phyloP scores from a whole-genome alignment of 1,139 yeast genomes.

The Sugiyamaella japonica region DNA sequence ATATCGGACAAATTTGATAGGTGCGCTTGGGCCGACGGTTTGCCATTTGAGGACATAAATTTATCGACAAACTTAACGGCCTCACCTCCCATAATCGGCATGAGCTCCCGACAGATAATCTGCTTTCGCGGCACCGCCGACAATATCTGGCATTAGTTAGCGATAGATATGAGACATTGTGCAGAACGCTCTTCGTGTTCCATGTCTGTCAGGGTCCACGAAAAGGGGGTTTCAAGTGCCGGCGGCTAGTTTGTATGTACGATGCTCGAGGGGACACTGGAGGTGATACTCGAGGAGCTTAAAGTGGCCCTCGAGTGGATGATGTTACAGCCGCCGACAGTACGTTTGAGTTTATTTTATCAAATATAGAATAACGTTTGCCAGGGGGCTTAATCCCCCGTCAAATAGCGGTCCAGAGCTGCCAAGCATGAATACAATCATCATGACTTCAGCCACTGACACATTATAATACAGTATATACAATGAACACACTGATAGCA shows the following conservation, averaged over 20 bases:
- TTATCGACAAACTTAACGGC: background rate
- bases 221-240: no score
- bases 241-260: no score
- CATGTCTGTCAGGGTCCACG: background rate
- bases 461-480: slow-evolving; percentile 7
- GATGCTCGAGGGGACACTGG: no score
- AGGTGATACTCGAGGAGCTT: no score
- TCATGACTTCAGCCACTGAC: slow-evolving; percentile 11
- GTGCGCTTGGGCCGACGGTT: slow-evolving; percentile 5
- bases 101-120: background rate
- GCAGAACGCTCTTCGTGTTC: background rate
- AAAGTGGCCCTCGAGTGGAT: no score
- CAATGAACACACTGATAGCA: background rate
- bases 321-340: background rate
- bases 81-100: background rate
- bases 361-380: background rate
- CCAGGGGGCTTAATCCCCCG: background rate
- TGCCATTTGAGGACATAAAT: background rate
- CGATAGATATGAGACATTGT: background rate
- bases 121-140: background rate
- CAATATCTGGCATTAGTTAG: background rate
- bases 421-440: background rate
- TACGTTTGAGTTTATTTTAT: background rate
- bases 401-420: background rate
- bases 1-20: slow-evolving; percentile 2